Percentiles rank a stretch among this genome's conserved stretches.
Evolutionary conservation across 2,329 filamentous ascomycete species (phyloP).

Genomic region (Rhexocercosporidium sp.): DNA sequence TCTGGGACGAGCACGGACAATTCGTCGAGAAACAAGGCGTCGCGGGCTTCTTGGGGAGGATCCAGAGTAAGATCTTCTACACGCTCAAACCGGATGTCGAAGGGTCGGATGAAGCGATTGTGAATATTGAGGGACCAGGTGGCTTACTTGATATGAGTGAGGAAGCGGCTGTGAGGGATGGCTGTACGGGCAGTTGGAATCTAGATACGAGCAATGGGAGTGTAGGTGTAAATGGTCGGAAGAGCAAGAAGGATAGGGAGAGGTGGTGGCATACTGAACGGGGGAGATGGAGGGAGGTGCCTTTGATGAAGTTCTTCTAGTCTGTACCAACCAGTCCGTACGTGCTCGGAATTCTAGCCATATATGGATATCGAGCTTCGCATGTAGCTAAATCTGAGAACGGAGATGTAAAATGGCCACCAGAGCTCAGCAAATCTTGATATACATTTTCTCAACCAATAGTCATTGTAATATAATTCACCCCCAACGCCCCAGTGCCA

Average conservation of each 20-base stretch:
- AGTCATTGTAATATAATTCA: too few species aligned
- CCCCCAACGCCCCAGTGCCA: too few species aligned
- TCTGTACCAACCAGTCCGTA: neutral
- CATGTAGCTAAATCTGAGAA: too few species aligned
- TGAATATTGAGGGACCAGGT: conserved; percentile 58
- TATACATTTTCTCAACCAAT: too few species aligned
- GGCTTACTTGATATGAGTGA: conserved; percentile 56
- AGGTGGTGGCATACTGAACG: conserved; percentile 41
- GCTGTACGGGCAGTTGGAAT: conserved; percentile 36
- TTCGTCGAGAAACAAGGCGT: conserved; percentile 59
- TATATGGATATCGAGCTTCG: neutral
- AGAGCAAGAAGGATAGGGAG: conserved; percentile 35
- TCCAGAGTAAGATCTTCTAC: conserved; percentile 65
- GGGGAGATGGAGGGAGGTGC: conserved; percentile 36
- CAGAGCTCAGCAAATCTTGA: too few species aligned
- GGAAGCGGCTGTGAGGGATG: conserved; percentile 46
- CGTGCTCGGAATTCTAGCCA: neutral
- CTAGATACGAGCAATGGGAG: conserved; percentile 12
- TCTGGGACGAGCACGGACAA: conserved; percentile 54
- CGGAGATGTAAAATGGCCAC: too few species aligned
- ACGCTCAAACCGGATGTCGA: conserved; percentile 56
- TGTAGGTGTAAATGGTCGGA: conserved; percentile 7
- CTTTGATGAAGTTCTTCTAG: conserved; percentile 36
- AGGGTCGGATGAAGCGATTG: conserved; percentile 60
- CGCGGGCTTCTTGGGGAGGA: conserved; percentile 65